Evolutionary conservation across 2,329 filamentous ascomycete species (phyloP).

Genomic region (Verticillium longisporum): DNA sequence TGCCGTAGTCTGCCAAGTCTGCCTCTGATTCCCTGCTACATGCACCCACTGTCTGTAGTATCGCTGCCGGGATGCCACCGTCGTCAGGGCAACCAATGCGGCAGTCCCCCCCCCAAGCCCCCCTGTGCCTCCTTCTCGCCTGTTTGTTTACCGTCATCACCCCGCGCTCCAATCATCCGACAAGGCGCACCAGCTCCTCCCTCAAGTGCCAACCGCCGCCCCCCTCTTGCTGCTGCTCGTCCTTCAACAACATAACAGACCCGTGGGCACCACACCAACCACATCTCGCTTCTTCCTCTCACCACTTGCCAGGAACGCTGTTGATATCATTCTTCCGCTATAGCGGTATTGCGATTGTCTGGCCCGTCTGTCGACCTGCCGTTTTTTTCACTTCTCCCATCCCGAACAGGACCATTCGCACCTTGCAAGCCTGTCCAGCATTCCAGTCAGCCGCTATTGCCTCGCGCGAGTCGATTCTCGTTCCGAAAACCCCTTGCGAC

Average conservation of each 20-base stretch:
- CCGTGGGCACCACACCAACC: conserved; percentile 6
- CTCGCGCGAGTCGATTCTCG: neutral
- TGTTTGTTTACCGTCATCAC: conserved; percentile 13
- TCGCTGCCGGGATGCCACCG: neutral
- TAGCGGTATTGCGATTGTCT: conserved; percentile 3
- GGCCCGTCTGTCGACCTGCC: neutral
- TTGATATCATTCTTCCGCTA: conserved; percentile 4
- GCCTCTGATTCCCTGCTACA: neutral
- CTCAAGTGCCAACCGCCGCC: neutral
- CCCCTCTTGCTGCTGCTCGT: neutral
- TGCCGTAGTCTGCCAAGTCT: neutral
- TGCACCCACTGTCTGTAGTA: conserved; percentile 4
- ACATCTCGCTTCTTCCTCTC: conserved; percentile 4
- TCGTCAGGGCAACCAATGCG: conserved; percentile 11
- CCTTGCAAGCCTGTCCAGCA: conserved; percentile 2
- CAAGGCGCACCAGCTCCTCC: neutral
- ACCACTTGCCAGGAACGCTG: conserved; percentile 13
- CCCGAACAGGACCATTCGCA: neutral
- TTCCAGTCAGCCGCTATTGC: neutral
- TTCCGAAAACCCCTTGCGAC: neutral
- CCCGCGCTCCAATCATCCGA: conserved; percentile 12
- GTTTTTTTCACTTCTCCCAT: neutral
- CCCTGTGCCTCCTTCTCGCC: conserved; percentile 5
- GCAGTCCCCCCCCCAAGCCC: conserved; percentile 4
- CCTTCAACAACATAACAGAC: conserved; percentile 15